These are phyloP conservation scores for Fusarium humuli DNA, from an alignment of 2,329 filamentous ascomycete genomes.

Conservation along the genomic window DNA sequence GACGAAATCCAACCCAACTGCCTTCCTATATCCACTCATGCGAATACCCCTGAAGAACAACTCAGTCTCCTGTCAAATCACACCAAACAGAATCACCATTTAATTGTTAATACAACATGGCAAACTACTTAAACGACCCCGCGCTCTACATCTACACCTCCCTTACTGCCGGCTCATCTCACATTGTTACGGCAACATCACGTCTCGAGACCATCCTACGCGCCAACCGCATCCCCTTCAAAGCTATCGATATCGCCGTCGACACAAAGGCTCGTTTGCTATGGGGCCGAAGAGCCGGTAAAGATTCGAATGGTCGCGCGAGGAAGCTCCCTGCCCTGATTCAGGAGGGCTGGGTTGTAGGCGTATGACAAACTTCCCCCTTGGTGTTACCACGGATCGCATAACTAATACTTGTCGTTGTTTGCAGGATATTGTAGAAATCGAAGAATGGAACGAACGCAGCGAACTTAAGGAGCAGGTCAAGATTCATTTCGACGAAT, in stretches of 20 bases:
- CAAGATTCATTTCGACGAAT: conserved; percentile 73
- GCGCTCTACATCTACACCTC: conserved; percentile 96
- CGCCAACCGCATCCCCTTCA: conserved; percentile 94
- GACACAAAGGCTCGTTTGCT: conserved; percentile 89
- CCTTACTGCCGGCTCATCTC: conserved; percentile 91
- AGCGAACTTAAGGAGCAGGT: conserved; percentile 92
- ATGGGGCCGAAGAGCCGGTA: conserved; percentile 86
- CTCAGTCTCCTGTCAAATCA: conserved; percentile 5
- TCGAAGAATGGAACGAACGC: conserved; percentile 99
- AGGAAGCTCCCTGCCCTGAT: conserved; percentile 91
- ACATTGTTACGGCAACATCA: conserved; percentile 95
- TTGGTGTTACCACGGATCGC: not conserved
- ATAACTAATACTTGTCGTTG: conserved; percentile 2
- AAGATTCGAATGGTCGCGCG: conserved; percentile 68
- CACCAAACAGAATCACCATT: not conserved
- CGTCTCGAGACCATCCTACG: conserved; percentile 96
- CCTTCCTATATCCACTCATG: conserved; percentile 24
- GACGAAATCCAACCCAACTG: conserved; percentile 7
- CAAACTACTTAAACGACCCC: conserved; percentile 69
- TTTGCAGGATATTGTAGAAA: conserved; percentile 84
- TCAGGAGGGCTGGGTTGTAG: conserved; percentile 86
- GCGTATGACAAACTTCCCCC: conserved; percentile 68
- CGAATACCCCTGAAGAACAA: conserved; percentile 25
- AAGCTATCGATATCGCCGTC: conserved; percentile 89
- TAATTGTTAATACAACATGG: conserved; percentile 47